Percentiles rank a stretch among this genome's conserved stretches.
phyloP scores from a whole-genome alignment of 176 grass and related monocot genomes.

The Dactylis glomerata region DNA sequence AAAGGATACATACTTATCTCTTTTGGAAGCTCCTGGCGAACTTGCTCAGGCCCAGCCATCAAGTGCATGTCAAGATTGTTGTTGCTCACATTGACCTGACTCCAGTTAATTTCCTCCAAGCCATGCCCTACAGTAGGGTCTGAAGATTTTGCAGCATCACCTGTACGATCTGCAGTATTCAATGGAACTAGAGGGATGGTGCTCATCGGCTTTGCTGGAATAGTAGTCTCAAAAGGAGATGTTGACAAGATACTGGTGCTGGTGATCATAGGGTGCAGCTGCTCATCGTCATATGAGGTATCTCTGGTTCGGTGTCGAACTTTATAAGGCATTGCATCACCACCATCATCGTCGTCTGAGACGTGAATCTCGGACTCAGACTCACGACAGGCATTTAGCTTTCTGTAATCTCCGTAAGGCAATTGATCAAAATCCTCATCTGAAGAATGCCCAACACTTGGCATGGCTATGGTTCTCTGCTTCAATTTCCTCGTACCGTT shows the following conservation, averaged over 20 bases:
- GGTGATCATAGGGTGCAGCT: conserved; percentile 27
- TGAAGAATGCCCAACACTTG: conserved; percentile 33
- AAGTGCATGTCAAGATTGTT: background rate
- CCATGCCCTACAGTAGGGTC: conserved; percentile 33
- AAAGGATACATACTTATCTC: conserved; percentile 55
- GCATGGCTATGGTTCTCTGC: conserved; percentile 32
- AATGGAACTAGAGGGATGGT: background rate
- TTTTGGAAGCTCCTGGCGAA: conserved; percentile 35
- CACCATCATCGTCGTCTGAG: conserved; percentile 28
- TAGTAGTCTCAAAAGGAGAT: conserved; percentile 9
- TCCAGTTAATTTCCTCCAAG: conserved; percentile 45
- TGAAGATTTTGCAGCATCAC: conserved; percentile 7
- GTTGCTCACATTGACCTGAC: conserved; percentile 18
- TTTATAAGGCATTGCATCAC: conserved; percentile 9
- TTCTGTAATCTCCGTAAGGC: conserved; percentile 41
- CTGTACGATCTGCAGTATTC: conserved; percentile 13
- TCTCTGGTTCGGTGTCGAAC: conserved; percentile 3
- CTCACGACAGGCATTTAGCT: conserved; percentile 47
- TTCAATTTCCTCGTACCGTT: conserved; percentile 24
- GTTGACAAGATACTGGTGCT: background rate
- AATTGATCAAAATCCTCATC: conserved; percentile 33
- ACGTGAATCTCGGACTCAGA: conserved; percentile 52
- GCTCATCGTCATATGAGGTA: conserved; percentile 17
- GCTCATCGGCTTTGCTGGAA: background rate
- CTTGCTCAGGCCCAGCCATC: conserved; percentile 18